Evolutionary conservation across 768 basidiomycete species (phyloP), one percentile per base, ranked within the genome.

Genomic region (Imleria badia): DNA sequence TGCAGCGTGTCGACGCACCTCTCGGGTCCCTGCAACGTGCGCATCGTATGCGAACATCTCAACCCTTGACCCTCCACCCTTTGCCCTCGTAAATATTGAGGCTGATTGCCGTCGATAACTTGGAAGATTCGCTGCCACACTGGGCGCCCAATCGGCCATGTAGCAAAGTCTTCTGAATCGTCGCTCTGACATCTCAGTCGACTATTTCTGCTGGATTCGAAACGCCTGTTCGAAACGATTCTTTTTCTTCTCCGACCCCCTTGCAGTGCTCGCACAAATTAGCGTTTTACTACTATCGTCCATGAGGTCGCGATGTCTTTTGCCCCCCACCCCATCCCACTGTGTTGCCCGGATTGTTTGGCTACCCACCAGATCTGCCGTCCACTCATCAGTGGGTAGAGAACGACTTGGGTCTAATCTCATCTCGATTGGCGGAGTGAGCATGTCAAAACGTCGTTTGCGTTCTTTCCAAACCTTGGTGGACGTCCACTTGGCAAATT

Each of bases 71-170:
- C 64, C 56, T 54, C 42, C 3, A 23, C 60, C 61, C 54, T 56
- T 1, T 30, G 17, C 51, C 50, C 48, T 15, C 12, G 3, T 17
- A 26, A 26, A 26, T 26, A 45, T 39, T 19, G 33, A 43, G 14
- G 34, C 31, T 51, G 39, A 56, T 50, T 23, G 22, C 55, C 36
- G 51, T 38, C 22, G 45, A 53, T 53, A 19, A 14, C 38, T 36
- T 38, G 59, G 17, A 17, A 31, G 20, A 66, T 60, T 56, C 56
- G 60, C 63, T 66, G 63, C 65, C 65, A 66, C 62, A 52, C 17
- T 22, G 15, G 23, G 20, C 45, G 41, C 48, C 26, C 30, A 39
- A 7, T 17, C 10, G 5, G 17, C 22, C 51, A 22, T 33, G 48
- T 42, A 43, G 55, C 29, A 33, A 19, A 30, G 29, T 2, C 31